Conservation (phyloP, 1,284 basidiomycete genomes). For the Ceratobasidium sp. region DNA sequence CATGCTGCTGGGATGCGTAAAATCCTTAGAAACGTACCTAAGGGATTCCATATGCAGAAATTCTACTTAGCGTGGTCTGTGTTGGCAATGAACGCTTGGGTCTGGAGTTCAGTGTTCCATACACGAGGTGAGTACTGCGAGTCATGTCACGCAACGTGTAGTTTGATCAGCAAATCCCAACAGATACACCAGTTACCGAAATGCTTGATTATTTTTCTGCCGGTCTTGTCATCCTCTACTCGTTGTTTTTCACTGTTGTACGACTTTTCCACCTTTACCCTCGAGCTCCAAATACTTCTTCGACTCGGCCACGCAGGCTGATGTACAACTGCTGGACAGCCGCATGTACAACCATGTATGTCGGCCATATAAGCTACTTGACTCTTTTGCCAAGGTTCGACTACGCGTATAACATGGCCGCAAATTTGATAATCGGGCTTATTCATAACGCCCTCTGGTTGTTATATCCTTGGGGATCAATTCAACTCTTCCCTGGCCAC, state of each 20-base stretch:
- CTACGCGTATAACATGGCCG: slow-evolving; percentile 94
- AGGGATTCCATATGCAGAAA: slow-evolving; percentile 74
- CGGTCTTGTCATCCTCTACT: slow-evolving; percentile 81
- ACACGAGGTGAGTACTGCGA: slow-evolving; percentile 74
- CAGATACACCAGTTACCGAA: slow-evolving; percentile 88
- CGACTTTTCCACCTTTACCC: slow-evolving; percentile 85
- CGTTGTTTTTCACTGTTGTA: slow-evolving; percentile 78
- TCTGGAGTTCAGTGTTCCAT: slow-evolving; percentile 94
- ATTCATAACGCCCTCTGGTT: slow-evolving; percentile 86
- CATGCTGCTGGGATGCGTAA: slow-evolving; percentile 72
- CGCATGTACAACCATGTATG: slow-evolving; percentile 67
- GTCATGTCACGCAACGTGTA: background rate
- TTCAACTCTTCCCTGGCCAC: slow-evolving; percentile 48
- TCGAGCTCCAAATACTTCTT: slow-evolving; percentile 47
- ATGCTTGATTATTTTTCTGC: slow-evolving; percentile 97
- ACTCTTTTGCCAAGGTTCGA: slow-evolving; percentile 85
- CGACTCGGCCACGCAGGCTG: slow-evolving; percentile 2
- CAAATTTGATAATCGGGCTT: slow-evolving; percentile 82
- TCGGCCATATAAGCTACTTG: slow-evolving; percentile 83
- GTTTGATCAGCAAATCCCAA: background rate
- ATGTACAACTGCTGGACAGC: slow-evolving; percentile 59
- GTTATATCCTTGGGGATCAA: slow-evolving; percentile 66
- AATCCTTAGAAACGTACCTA: slow-evolving; percentile 66
- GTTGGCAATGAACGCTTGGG: slow-evolving; percentile 90
- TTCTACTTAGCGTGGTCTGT: slow-evolving; percentile 80